phyloP scores from a whole-genome alignment of 352 stramenopile genomes.

The Pythium folliculosum region DNA sequence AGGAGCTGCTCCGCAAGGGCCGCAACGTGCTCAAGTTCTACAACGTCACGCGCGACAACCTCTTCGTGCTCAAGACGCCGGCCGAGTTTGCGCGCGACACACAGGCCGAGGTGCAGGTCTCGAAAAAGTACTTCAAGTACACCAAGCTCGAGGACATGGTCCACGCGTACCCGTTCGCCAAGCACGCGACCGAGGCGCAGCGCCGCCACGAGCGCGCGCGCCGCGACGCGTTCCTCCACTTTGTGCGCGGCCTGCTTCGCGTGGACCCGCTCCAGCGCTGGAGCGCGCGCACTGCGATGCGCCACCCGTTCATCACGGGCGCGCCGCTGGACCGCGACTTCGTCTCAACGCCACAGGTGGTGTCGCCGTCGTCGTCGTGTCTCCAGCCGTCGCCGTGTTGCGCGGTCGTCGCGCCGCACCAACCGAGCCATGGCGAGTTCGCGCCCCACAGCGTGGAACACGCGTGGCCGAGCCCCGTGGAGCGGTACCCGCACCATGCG shows the following conservation, averaged over 20 bases:
- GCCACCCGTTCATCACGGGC: constrained; percentile 54
- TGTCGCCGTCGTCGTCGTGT: not conserved
- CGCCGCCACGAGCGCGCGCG: constrained; percentile 20
- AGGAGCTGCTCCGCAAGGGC: constrained; percentile 36
- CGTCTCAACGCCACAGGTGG: not conserved
- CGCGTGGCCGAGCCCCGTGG: constrained; percentile 13
- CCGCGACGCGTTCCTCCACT: constrained; percentile 41
- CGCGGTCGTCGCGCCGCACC: not conserved
- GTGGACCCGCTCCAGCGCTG: constrained; percentile 41
- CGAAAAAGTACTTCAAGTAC: constrained; percentile 63
- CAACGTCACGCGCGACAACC: constrained; percentile 30
- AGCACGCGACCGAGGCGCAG: constrained; percentile 25
- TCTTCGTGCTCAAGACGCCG: constrained; percentile 42
- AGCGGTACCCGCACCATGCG: too few relatives aligned
- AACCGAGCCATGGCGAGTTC: not conserved
- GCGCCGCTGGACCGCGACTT: constrained; percentile 24
- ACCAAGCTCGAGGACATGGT: constrained; percentile 47
- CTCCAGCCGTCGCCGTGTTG: too few relatives aligned
- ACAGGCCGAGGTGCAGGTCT: constrained; percentile 30
- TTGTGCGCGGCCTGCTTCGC: constrained; percentile 34
- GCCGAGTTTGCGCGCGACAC: constrained; percentile 42
- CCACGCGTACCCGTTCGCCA: constrained; percentile 40
- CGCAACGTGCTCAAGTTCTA: constrained; percentile 51
- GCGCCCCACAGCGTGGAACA: not conserved
- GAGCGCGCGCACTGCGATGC: constrained; percentile 38